Evolutionary conservation across 1,139 yeast genomes (phyloP), one percentile per base, ranked within the genome.

Genomic region (Yamadazyma siamensis): DNA sequence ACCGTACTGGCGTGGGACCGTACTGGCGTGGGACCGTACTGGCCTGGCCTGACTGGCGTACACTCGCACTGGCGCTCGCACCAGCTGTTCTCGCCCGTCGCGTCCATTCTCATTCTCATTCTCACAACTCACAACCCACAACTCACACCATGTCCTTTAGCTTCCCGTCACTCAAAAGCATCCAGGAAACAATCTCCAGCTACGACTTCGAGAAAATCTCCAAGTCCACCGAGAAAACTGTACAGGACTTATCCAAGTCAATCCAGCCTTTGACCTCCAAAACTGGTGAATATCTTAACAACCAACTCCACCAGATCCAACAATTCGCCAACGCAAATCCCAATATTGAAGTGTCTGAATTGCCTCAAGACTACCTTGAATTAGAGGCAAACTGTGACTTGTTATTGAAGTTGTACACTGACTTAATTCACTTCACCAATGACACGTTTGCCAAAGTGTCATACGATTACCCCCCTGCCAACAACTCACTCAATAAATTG

Each of bases 391-490:
- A 74, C 47, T 79, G 82, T 39, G 91, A 80, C 54, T 65, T 74
- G 33, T 61, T 80, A 43, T 74, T 76, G 49, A 65, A 65, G 34
- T 71, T 77, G 40, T 77, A 78, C 57, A 74, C 76, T 39, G 78
- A 77, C 50, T 62, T 79, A 41, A 63, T 80, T 33, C 65, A 68
- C 17, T 75, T 76, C 44, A 75, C 83, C 25, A 55, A 56, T 39
- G 77, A 71, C 35, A 81, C 83, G 35, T 81, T 71, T 48, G 82
- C 70, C 44, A 70, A 78, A 36, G 77, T 77, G 32, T 75, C 81
- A 29, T 81, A 81, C 52, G 89, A 81, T 51, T 80, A 79, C 45
- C 88, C 88, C 18, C 87, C 87, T 23, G 83, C 81, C 31, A 65
- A 79, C 52, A 57, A 61, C 24, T 63, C 74, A 7, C 43, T 68